Conservation (phyloP, 179 eudicot species). For the Pouteria campechiana region DNA sequence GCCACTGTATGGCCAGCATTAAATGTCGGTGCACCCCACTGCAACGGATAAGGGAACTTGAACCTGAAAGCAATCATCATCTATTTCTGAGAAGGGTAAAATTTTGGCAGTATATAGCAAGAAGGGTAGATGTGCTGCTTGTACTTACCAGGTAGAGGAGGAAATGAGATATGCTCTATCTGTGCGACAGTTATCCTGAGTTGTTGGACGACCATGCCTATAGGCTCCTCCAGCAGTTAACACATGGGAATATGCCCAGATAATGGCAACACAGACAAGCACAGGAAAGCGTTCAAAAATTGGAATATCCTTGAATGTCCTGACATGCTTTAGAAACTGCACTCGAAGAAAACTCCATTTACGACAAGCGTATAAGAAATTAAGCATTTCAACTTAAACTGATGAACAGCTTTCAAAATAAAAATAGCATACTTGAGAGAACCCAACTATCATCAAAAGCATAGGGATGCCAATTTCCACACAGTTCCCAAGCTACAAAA, state of each 20-base stretch:
- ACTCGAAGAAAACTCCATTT: slow-evolving; percentile 6
- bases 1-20: slow-evolving; percentile 87
- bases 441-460: slow-evolving; percentile 71
- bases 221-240: slow-evolving; percentile 92
- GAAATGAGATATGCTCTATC: slow-evolving; percentile 78
- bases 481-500: slow-evolving; percentile 79
- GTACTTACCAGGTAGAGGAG: slow-evolving; percentile 80
- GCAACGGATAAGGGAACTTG: slow-evolving; percentile 93
- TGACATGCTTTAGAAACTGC: slow-evolving; percentile 90
- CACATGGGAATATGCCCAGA: slow-evolving; percentile 78
- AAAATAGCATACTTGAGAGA: slow-evolving; percentile 56
- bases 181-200: slow-evolving; percentile 84
- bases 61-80: slow-evolving; percentile 37
- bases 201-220: slow-evolving; percentile 34
- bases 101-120: neutral
- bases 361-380: neutral
- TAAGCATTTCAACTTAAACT: neutral
- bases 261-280: slow-evolving; percentile 44
- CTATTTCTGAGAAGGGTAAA: neutral
- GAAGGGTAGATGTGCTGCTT: neutral
- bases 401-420: neutral
- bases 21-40: slow-evolving; percentile 99
- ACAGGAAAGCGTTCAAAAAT: slow-evolving; percentile 91
- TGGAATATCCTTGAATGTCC: slow-evolving; percentile 61
- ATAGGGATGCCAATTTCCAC: slow-evolving; percentile 92